Conservation (phyloP, 2,329 filamentous ascomycete species). For the Cercospora nicotianae region DNA sequence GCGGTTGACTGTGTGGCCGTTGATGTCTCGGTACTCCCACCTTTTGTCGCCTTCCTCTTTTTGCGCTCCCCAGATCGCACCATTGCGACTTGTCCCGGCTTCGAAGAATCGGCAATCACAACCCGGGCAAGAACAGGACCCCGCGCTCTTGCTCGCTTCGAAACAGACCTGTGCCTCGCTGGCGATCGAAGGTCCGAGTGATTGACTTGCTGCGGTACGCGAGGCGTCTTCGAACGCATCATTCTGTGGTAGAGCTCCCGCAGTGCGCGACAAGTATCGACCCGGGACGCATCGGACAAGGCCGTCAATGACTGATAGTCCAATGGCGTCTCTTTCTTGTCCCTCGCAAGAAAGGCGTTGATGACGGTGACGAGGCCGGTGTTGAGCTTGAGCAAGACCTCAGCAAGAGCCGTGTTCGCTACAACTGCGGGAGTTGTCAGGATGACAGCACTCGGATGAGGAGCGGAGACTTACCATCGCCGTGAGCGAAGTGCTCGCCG, state of each 20-base stretch:
- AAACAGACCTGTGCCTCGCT: neutral
- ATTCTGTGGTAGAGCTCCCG: slow-evolving; percentile 41
- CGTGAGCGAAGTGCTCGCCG: slow-evolving; percentile 45
- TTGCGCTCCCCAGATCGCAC: slow-evolving; percentile 31
- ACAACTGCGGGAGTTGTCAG: slow-evolving; percentile 39
- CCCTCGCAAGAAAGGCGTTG: slow-evolving; percentile 44
- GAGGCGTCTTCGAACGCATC: neutral
- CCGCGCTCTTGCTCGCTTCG: slow-evolving; percentile 22
- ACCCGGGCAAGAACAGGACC: slow-evolving; percentile 34
- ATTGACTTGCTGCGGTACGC: neutral
- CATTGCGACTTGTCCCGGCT: slow-evolving; percentile 33
- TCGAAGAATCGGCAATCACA: slow-evolving; percentile 34
- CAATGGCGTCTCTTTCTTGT: slow-evolving; percentile 37
- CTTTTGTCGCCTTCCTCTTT: slow-evolving; percentile 13
- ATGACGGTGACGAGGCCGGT: slow-evolving; percentile 51
- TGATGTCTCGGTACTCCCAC: neutral
- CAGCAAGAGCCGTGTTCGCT: slow-evolving; percentile 49
- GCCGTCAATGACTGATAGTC: slow-evolving; percentile 49
- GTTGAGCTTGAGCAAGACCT: slow-evolving; percentile 49
- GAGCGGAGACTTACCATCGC: slow-evolving; percentile 43
- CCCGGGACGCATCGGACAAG: slow-evolving; percentile 48
- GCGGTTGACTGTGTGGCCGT: slow-evolving; percentile 16
- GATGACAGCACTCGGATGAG: neutral
- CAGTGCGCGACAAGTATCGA: slow-evolving; percentile 47
- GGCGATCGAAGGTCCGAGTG: neutral